A percentile compares a stretch with the other conserved stretches of the same genome.
Conservation (phyloP, 208 protist genomes). For the Acanthamoeba triangularis region DNA sequence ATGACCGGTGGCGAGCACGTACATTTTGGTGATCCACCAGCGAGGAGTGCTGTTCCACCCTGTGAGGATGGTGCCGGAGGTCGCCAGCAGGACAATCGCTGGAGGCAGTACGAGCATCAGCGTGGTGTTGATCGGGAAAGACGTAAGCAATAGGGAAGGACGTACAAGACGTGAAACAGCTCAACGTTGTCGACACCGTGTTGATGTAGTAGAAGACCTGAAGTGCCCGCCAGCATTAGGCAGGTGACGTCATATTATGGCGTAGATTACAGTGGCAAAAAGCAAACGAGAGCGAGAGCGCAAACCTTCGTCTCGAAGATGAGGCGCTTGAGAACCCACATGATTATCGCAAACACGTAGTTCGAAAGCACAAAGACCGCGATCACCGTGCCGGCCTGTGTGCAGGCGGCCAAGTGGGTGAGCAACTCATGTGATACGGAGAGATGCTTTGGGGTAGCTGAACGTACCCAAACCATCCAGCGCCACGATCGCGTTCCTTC, state of each 20-base stretch:
- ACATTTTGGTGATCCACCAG: conserved; percentile 19
- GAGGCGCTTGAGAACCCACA: conserved; percentile 36
- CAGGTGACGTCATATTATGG: neutral
- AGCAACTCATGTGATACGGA: neutral
- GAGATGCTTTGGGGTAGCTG: too few species aligned
- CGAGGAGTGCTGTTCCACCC: conserved; percentile 26
- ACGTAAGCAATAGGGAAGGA: neutral
- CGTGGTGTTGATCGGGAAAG: neutral
- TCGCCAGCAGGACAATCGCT: neutral
- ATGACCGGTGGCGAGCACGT: neutral
- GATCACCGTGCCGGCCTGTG: neutral
- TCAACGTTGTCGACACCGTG: conserved; percentile 7
- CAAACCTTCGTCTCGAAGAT: conserved; percentile 9
- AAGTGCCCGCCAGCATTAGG: neutral
- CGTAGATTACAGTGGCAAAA: too few species aligned
- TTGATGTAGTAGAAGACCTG: conserved; percentile 45
- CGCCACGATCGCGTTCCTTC: neutral
- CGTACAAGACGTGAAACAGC: conserved; percentile 9
- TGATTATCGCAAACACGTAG: neutral
- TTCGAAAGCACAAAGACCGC: conserved; percentile 1
- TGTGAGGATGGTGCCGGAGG: neutral
- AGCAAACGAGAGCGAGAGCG: too few species aligned
- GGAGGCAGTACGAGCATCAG: neutral
- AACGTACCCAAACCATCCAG: conserved; percentile 40
- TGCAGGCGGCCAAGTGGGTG: neutral